phyloP scores from a whole-genome alignment of 345 rosid genomes.

The Arabis hirsuta region DNA sequence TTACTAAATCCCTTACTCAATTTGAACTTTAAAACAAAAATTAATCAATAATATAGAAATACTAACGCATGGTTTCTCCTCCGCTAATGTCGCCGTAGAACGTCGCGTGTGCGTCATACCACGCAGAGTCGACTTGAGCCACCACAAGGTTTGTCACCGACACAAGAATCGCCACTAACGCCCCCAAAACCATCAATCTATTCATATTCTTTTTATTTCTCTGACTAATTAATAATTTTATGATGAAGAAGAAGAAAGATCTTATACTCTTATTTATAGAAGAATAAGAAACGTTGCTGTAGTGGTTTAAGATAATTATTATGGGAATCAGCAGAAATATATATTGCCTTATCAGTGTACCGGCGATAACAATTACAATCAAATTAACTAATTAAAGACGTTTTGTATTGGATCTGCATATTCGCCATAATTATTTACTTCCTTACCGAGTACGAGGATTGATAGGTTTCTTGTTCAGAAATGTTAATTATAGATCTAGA shows the following conservation, averaged over 20 bases:
- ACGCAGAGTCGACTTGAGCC: slow-evolving; percentile 4
- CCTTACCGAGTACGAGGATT: background rate
- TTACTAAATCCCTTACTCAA: background rate
- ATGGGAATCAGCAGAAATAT: slow-evolving; percentile 17
- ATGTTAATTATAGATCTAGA: background rate
- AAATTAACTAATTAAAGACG: background rate
- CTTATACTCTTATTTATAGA: slow-evolving; percentile 3
- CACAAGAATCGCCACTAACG: slow-evolving; percentile 14
- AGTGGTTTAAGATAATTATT: background rate
- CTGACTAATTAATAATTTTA: background rate
- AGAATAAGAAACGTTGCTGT: slow-evolving; percentile 20
- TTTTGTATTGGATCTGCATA: background rate
- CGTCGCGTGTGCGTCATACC: slow-evolving; percentile 44
- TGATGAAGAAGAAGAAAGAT: background rate
- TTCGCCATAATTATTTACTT: slow-evolving; percentile 15
- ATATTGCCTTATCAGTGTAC: slow-evolving; percentile 2
- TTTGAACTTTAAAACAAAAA: background rate
- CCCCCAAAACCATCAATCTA: slow-evolving; percentile 5
- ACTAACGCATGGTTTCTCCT: slow-evolving; percentile 47
- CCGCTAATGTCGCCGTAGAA: slow-evolving; percentile 42
- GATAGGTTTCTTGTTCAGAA: slow-evolving; percentile 3
- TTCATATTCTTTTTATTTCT: slow-evolving; percentile 10
- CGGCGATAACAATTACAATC: background rate
- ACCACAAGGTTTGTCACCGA: background rate
- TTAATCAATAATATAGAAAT: background rate